Conservation (phyloP, 192 early-diverging fungal genomes). For the Entophlyctis luteolus region DNA sequence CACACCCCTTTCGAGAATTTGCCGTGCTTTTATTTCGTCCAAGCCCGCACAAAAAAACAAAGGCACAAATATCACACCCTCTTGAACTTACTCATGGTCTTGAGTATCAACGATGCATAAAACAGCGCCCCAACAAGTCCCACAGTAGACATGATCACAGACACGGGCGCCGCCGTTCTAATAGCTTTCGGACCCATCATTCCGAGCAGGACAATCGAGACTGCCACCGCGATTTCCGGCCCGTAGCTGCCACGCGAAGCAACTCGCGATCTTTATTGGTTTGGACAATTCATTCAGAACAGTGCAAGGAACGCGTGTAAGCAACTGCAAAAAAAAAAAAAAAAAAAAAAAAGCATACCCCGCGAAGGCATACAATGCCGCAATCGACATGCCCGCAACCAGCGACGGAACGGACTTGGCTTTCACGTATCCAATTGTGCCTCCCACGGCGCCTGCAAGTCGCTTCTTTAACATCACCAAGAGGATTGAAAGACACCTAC, state of each 20-base stretch:
- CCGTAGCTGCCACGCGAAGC: conserved; percentile 41
- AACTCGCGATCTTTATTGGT: conserved; percentile 32
- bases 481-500: not conserved
- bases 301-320: not conserved
- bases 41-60: no score
- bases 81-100: not conserved
- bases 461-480: not conserved
- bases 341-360: conserved; percentile 30
- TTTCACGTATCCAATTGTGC: conserved; percentile 40
- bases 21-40: no score
- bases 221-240: conserved; percentile 43
- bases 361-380: conserved; percentile 36
- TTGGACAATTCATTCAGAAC: not conserved
- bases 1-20: no score
- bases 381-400: conserved; percentile 47
- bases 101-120: not conserved
- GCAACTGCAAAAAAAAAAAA: no score
- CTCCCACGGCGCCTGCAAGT: conserved; percentile 43
- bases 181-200: conserved; percentile 46
- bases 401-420: conserved; percentile 40
- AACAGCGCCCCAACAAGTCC: conserved; percentile 6
- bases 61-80: not conserved
- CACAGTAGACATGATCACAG: conserved; percentile 28
- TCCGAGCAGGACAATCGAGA: conserved; percentile 34
- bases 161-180: conserved; percentile 32